A percentile compares a stretch with the other conserved stretches of the same genome.
Conservation (phyloP, 2,329 filamentous ascomycete genomes). For the Talaromyces sp. region DNA sequence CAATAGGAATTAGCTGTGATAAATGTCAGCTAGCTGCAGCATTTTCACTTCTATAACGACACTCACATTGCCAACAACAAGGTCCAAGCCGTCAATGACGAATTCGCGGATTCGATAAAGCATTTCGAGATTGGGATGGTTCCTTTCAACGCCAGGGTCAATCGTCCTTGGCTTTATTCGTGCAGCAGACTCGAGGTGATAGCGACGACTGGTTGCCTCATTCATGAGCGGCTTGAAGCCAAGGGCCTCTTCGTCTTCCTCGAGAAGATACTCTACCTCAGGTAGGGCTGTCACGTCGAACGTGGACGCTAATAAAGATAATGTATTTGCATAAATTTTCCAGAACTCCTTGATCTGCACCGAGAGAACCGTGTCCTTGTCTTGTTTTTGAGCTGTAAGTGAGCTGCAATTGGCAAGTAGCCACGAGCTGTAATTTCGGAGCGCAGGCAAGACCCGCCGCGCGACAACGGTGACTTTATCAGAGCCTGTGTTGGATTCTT, state of each 20-base stretch:
- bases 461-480: slow-evolving; percentile 54
- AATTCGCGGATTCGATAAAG: slow-evolving; percentile 61
- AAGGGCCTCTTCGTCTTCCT: slow-evolving; percentile 63
- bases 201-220: slow-evolving; percentile 46
- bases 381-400: slow-evolving; percentile 46
- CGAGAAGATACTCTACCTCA: slow-evolving; percentile 57
- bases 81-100: slow-evolving; percentile 54
- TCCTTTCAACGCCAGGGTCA: slow-evolving; percentile 46
- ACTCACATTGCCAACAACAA: slow-evolving; percentile 47
- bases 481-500: slow-evolving; percentile 29
- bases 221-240: slow-evolving; percentile 58
- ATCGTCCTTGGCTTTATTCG: slow-evolving; percentile 49
- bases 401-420: slow-evolving; percentile 52
- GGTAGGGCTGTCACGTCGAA: slow-evolving; percentile 56
- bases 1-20: slow-evolving; percentile 42
- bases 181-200: slow-evolving; percentile 40
- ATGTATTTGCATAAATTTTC: slow-evolving; percentile 59
- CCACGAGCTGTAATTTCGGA: slow-evolving; percentile 67
- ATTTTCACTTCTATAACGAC: neutral
- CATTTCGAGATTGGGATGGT: slow-evolving; percentile 59
- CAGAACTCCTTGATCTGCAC: slow-evolving; percentile 58
- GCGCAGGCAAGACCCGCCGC: slow-evolving; percentile 57
- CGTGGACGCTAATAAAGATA: slow-evolving; percentile 54
- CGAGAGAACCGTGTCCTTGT: slow-evolving; percentile 49
- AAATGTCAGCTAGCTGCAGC: slow-evolving; percentile 15